Conservation (phyloP, 2,329 filamentous ascomycete genomes). For the Sporothrix curviconia region DNA sequence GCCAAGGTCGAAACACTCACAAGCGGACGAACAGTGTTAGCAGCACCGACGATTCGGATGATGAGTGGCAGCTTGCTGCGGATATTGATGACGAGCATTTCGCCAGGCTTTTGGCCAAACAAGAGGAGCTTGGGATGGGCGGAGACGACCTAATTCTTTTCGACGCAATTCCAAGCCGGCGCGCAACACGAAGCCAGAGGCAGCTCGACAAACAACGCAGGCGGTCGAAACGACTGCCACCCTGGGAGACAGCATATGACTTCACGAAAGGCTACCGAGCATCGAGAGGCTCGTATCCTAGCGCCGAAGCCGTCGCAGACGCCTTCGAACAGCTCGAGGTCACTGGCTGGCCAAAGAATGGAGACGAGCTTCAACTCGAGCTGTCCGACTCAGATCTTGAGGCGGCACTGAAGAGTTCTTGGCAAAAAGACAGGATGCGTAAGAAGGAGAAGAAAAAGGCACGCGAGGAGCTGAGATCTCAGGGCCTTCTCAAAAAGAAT, state of each 20-base stretch:
- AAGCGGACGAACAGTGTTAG: too few relatives aligned
- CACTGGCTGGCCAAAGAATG: slow-evolving; percentile 70
- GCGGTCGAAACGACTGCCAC: neutral
- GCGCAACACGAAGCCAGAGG: neutral
- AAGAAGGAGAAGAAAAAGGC: slow-evolving; percentile 65
- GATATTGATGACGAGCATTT: slow-evolving; percentile 54
- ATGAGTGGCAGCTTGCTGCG: slow-evolving; percentile 46
- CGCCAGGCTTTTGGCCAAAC: slow-evolving; percentile 53
- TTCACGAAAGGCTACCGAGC: neutral
- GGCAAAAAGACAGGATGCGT: slow-evolving; percentile 61
- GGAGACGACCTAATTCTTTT: slow-evolving; percentile 53
- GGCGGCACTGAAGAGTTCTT: slow-evolving; percentile 49
- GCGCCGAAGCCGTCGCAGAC: slow-evolving; percentile 38
- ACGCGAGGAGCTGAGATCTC: slow-evolving; percentile 60
- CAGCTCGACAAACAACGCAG: neutral
- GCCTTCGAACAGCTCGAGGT: slow-evolving; percentile 67
- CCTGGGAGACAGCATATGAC: neutral
- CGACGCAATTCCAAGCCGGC: slow-evolving; percentile 30
- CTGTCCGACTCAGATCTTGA: slow-evolving; percentile 64
- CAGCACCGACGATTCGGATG: too few relatives aligned
- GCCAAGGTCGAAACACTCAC: neutral
- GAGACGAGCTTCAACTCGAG: slow-evolving; percentile 24
- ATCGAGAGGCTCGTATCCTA: slow-evolving; percentile 30
- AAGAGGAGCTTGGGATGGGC: slow-evolving; percentile 57
- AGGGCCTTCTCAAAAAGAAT: slow-evolving; percentile 59